These are phyloP conservation scores for Spencermartinsiella europaea DNA, from an alignment of 805 yeast species.

Conservation along the genomic window DNA sequence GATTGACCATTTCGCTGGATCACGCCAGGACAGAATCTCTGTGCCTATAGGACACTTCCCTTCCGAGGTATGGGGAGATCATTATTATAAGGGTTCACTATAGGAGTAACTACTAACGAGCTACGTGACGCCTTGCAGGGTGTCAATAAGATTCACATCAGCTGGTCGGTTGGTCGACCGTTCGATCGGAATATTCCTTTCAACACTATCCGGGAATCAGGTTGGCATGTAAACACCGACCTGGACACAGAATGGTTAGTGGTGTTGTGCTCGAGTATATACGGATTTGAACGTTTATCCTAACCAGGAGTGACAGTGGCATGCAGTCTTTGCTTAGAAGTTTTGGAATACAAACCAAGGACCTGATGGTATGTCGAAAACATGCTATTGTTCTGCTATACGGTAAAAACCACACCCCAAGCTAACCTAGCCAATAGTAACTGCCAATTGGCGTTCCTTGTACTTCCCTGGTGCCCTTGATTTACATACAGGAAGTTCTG, in stretches of 20 bases:
- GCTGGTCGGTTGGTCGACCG: constrained; percentile 13
- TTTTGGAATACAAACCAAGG: no score
- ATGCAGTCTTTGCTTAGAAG: no score
- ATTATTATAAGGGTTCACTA: no score
- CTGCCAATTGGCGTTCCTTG: constrained; percentile 19
- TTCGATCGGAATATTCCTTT: constrained; percentile 22
- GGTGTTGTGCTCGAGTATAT: not conserved
- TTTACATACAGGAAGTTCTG: no score
- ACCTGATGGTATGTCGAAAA: no score
- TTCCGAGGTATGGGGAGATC: no score
- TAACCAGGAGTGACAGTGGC: no score
- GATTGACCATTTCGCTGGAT: constrained; percentile 6
- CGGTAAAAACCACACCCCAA: no score
- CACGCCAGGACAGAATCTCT: constrained; percentile 19
- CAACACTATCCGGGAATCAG: constrained; percentile 24
- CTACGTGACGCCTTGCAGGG: not conserved
- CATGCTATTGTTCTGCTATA: no score
- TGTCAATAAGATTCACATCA: constrained; percentile 13
- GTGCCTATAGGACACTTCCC: constrained; percentile 9
- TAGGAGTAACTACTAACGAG: not conserved
- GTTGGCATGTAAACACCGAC: constrained; percentile 26
- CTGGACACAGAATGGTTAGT: constrained; percentile 21
- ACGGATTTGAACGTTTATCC: no score
- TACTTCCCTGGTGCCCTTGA: no score
- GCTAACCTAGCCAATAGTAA: constrained; percentile 10